phyloP scores from a whole-genome alignment of 192 early-diverging fungal genomes.

The Rhizophlyctis rosea region DNA sequence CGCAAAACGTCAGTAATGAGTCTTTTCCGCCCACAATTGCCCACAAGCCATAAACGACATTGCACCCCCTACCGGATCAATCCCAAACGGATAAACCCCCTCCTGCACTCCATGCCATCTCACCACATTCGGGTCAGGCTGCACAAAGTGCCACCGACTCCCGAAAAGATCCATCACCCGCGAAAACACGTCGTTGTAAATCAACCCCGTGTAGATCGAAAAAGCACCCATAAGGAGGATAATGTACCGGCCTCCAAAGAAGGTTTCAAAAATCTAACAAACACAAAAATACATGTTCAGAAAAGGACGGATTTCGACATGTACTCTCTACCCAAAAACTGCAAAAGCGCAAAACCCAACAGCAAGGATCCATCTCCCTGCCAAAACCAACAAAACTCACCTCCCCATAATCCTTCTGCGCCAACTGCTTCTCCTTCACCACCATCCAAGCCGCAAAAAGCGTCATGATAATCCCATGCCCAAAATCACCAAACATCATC shows the following conservation, averaged over 20 bases:
- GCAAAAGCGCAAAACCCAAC: background rate
- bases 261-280: constrained; percentile 73
- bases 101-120: constrained; percentile 61
- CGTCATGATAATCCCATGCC: constrained; percentile 89
- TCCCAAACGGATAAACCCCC: constrained; percentile 73
- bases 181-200: constrained; percentile 99
- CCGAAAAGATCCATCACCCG: constrained; percentile 68
- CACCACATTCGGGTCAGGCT: constrained; percentile 53
- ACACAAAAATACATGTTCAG: background rate
- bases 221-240: constrained; percentile 96
- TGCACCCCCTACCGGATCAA: constrained; percentile 70
- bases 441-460: constrained; percentile 73
- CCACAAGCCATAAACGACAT: constrained; percentile 11
- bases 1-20: background rate
- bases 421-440: constrained; percentile 75
- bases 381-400: constrained; percentile 46
- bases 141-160: constrained; percentile 76
- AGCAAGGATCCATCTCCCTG: too few species aligned
- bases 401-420: constrained; percentile 73
- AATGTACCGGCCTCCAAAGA: constrained; percentile 96
- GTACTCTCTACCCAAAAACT: too few species aligned
- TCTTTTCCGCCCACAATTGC: background rate
- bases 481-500: constrained; percentile 99
- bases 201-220: constrained; percentile 93
- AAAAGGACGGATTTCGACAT: too few species aligned